Conservation (phyloP, 306 rosid species). For the Inga laurina region DNA sequence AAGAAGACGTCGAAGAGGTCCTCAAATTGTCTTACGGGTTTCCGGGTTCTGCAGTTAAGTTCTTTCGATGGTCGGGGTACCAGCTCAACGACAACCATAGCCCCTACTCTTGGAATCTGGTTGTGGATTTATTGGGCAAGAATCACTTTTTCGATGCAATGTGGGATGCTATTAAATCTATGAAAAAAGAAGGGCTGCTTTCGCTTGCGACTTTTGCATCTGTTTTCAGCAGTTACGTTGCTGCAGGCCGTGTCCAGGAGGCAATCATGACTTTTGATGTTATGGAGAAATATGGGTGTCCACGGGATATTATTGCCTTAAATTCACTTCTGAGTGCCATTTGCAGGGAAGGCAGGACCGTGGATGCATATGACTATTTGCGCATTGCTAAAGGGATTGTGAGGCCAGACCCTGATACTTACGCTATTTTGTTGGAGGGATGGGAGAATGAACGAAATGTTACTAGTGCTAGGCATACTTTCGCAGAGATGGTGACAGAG, state of each 20-base stretch:
- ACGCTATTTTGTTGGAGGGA: conserved; percentile 72
- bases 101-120: conserved; percentile 73
- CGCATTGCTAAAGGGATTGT: conserved; percentile 44
- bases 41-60: conserved; percentile 60
- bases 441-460: conserved; percentile 60
- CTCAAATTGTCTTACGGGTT: conserved; percentile 63
- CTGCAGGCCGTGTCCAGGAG: conserved; percentile 40
- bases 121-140: conserved; percentile 64
- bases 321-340: conserved; percentile 68
- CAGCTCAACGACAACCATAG: conserved; percentile 56
- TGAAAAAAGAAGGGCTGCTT: conserved; percentile 44
- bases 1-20: conserved; percentile 57
- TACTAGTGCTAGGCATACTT: conserved; percentile 49
- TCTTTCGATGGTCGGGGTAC: conserved; percentile 71
- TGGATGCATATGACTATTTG: conserved; percentile 52
- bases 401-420: conserved; percentile 53
- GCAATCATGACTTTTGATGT: conserved; percentile 56
- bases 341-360: conserved; percentile 53
- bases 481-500: conserved; percentile 63
- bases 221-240: conserved; percentile 57
- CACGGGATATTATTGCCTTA: conserved; percentile 50
- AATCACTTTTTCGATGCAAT: conserved; percentile 57
- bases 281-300: conserved; percentile 55
- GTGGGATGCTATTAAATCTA: conserved; percentile 75
- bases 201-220: conserved; percentile 69